Evolutionary conservation across 2,329 filamentous ascomycete genomes (phyloP), one percentile per base, ranked within the genome.

Genomic region (Arachnopeziza araneosa): DNA sequence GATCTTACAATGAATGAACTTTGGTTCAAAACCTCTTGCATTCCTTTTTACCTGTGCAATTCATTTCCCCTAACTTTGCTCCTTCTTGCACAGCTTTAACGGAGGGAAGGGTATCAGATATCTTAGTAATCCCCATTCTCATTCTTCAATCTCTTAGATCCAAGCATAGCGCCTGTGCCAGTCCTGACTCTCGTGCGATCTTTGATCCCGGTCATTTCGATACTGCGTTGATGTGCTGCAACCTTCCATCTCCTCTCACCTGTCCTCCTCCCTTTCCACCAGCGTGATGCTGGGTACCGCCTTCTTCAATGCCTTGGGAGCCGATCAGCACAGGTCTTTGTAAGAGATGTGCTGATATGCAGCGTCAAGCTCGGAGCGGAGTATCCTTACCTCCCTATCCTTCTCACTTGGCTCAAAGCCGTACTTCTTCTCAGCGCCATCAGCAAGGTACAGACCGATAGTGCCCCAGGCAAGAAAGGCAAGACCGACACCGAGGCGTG

Each of bases 381-480:
- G 12, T 44, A 44, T 44, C 12, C 30, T 5, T 19, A 44, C 82
- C 61, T 85, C 83, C 72, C 85, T 87, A 71, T 96, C 91, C 69
- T 88, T 79, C 63, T 90, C 85, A 0, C 85, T 88, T 1, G 92
- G 84, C 49, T 82, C 85, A 73, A 91, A 82, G 7, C 89, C 89
- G 62, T 93, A 81, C 50, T 81, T 85, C 71, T 89, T 82, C 75
- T 93, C 92, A 19, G 88, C 85, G 60, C 80, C 80, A 70, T 93
- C 89, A 5, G 88, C 85, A 21, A 90, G 71, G 71, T 88, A 87
- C n/a, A 95, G 80, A 19, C 91, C 93, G 50, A 85, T 77, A 50
- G 79, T 77, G 17, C 90, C 91, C 84, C 91, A 96, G 36, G 83
- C 83, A 70, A 96, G 84, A 66, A 96, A 76, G 67, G 86, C 88